Evolutionary conservation across 2,329 filamentous ascomycete genomes (phyloP), one percentile per base, ranked within the genome.

Genomic region (Gliomastix tumulicola): DNA sequence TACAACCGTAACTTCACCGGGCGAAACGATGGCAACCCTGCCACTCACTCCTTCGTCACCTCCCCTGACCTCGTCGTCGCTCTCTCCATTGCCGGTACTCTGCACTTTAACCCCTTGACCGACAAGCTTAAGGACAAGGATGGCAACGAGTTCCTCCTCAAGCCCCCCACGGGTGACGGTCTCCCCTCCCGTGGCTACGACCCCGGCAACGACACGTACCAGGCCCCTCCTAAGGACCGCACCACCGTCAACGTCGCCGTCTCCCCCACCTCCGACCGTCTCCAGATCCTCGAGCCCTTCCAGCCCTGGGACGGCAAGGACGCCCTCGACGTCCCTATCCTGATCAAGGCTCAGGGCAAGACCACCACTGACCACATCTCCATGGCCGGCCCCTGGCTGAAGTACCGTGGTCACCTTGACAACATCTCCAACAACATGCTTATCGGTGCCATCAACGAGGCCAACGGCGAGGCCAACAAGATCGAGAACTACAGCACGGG

Each of bases 1-100:
- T 98, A 96, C 82, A 98, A 98, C 84, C 88, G 92, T 68, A 97
- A 98, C 81, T 97, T 98, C 74, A 97, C 90, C 43, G 90, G 90
- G 49, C 88, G 92, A 60, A 97, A 97, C 65, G 89, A 95, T 51
- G 88, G 86, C 49, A 97, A 95, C 76, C 88, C 88, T 28, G 88
- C 88, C 38, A 95, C 88, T 35, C 88, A 94, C 72, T 87, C 87
- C 40, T 95, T 95, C 63, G 88, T 94, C 49, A 83, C 88, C 46
- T 94, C 88, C 7, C 88, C 88, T 39, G 88, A 95, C 59, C 71
- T 95, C 43, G 88, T 94, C 30, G 86, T 94, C 37, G 88, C 88
- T 48, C 68, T 95, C 71, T 81, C 83, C 42, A 78, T 94, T 55
- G 88, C 88, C 38, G 88, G 88, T 49, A 78, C 77, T 39, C 76